A percentile compares a stretch with the other conserved stretches of the same genome.
Evolutionary conservation across 192 early-diverging fungal genomes (phyloP).

Genomic region (Globomyces pollinis-pini): DNA sequence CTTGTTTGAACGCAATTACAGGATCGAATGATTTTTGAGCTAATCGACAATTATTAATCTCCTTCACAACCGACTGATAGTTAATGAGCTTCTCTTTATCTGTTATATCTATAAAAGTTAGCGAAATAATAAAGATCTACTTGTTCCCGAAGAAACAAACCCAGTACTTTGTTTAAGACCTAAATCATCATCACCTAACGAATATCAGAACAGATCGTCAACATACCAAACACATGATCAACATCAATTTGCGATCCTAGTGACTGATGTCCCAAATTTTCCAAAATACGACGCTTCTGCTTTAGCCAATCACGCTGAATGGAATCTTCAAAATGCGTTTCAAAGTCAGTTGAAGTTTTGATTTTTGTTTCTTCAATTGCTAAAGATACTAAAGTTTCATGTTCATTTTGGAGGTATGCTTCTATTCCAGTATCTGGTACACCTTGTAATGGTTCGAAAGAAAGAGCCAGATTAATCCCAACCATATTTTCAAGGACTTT

Average conservation of each 20-base stretch:
- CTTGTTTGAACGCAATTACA: neutral
- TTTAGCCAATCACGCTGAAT: conserved; percentile 67
- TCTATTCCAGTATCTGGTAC: conserved; percentile 78
- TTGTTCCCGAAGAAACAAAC: neutral
- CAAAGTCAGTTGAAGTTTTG: conserved; percentile 60
- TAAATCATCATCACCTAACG: neutral
- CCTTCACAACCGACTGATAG: conserved; percentile 1
- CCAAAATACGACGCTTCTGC: conserved; percentile 64
- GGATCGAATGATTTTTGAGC: neutral
- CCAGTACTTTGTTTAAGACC: neutral
- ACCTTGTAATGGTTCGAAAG: conserved; percentile 67
- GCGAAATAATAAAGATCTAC: neutral
- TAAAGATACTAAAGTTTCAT: conserved; percentile 66
- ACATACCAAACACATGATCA: neutral
- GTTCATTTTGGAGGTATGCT: conserved; percentile 62
- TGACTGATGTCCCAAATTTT: conserved; percentile 67
- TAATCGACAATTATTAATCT: neutral
- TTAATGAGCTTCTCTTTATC: neutral
- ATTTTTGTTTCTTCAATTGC: conserved; percentile 56
- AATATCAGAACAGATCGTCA: neutral
- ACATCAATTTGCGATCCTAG: neutral
- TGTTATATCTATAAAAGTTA: neutral
- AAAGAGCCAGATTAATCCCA: conserved; percentile 58
- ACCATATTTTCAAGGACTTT: conserved; percentile 50
- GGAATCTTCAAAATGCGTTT: conserved; percentile 46